Percentiles rank a stretch among this genome's conserved stretches.
phyloP scores from a whole-genome alignment of 495 filamentous ascomycete species.

The Bathelium albidoporum region DNA sequence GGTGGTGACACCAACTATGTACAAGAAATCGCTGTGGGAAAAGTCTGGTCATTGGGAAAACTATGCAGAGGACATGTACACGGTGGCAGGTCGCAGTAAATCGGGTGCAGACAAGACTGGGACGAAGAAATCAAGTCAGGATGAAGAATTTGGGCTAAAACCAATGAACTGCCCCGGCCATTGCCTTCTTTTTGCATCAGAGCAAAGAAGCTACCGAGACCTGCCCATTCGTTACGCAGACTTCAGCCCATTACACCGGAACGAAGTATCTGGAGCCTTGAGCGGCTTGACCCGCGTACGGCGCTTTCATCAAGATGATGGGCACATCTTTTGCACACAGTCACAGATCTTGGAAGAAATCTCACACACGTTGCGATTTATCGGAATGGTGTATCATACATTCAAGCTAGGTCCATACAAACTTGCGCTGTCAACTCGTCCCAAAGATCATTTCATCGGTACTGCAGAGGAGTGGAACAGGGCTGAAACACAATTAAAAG shows the following conservation, averaged over 20 bases:
- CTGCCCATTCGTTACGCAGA: conserved; percentile 86
- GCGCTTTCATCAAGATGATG: conserved; percentile 94
- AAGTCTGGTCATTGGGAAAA: conserved; percentile 87
- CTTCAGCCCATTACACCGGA: conserved; percentile 84
- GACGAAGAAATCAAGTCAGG: conserved; percentile 41
- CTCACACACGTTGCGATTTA: conserved; percentile 64
- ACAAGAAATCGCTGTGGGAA: conserved; percentile 84
- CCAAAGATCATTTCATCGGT: conserved; percentile 67
- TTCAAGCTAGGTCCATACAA: conserved; percentile 66
- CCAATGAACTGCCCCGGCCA: conserved; percentile 98
- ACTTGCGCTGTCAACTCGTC: conserved; percentile 72
- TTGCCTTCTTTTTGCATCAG: conserved; percentile 72
- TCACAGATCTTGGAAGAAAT: conserved; percentile 77
- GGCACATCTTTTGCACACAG: conserved; percentile 87
- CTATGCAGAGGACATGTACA: conserved; percentile 93
- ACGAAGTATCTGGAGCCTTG: conserved; percentile 77
- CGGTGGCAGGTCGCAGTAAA: conserved; percentile 58
- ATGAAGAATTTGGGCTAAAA: conserved; percentile 81
- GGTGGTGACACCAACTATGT: conserved; percentile 87
- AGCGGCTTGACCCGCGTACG: conserved; percentile 81
- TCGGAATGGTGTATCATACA: conserved; percentile 64
- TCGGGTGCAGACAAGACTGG: conserved; percentile 28
- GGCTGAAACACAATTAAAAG: conserved; percentile 62
- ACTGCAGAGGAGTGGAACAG: conserved; percentile 68
- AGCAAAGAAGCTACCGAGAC: conserved; percentile 65